Percentiles rank a stretch among this genome's conserved stretches.
These are phyloP conservation scores for Pseudisothecium myosuroides DNA, from an alignment of 225 moss, liverwort and hornwort species.

Conservation along the genomic window DNA sequence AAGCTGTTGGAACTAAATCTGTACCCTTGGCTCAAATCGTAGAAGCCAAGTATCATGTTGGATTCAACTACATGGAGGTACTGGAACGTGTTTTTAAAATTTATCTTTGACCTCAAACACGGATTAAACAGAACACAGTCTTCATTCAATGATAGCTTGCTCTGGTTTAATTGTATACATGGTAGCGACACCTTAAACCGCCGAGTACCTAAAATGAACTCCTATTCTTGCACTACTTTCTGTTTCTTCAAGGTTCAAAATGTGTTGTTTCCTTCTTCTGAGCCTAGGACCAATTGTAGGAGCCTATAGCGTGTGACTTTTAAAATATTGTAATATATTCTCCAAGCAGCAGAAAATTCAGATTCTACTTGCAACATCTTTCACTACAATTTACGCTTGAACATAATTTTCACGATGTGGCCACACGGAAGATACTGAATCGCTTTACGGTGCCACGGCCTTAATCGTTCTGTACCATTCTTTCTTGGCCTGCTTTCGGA, in stretches of 20 bases:
- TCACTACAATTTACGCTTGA: background rate
- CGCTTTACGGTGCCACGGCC: no score
- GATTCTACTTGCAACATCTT: background rate
- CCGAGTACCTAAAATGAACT: background rate
- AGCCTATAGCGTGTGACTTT: background rate
- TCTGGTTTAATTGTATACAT: background rate
- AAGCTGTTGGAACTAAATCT: conserved; percentile 66
- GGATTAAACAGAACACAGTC: background rate
- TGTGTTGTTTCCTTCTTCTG: background rate
- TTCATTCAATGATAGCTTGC: background rate
- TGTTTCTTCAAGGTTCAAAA: background rate
- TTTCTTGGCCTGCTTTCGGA: background rate
- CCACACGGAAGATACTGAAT: background rate
- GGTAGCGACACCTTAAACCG: background rate
- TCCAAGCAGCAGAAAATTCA: background rate
- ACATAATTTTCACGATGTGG: background rate
- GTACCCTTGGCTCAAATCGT: conserved; percentile 56
- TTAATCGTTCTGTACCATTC: background rate
- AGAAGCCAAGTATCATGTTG: conserved; percentile 52
- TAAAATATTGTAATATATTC: background rate
- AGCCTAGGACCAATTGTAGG: background rate
- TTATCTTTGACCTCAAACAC: background rate
- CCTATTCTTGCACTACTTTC: background rate
- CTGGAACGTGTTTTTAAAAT: background rate
- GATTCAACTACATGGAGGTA: conserved; percentile 65